Evolutionary conservation across 345 rosid species (phyloP), one percentile per base, ranked within the genome.

Genomic region (Salix caprea): DNA sequence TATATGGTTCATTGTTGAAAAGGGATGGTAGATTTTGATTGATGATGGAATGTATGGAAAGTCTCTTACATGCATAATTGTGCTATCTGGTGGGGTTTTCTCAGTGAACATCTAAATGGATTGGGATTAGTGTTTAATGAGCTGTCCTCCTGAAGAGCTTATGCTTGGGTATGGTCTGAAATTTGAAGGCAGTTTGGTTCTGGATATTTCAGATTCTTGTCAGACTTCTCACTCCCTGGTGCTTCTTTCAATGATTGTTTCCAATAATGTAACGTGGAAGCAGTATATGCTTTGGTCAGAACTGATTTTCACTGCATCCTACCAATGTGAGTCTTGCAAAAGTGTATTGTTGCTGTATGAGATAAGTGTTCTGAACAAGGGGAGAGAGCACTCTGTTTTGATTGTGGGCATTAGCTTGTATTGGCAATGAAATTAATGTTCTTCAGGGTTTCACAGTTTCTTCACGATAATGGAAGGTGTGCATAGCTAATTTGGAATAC

Each of bases 381-480:
- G 65, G 66, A 66, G 72, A 15, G 34, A 62, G 48, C 66, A 21
- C 65, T 67, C n/a, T 50, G 50, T 75, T 72, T 54, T 80, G 75
- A 52, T 76, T 61, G 65, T 81, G 50, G 77, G 66, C 66, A 44
- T 75, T 80, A 72, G 79, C 78, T 36, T 69, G 50, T 67, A 64
- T 54, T 73, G 72, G 26, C 54, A 74, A 67, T 74, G 82, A 74
- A 52, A 71, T 21, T 71, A 52, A 68, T 66, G 69, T 65, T n/a
- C 71, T 58, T 82, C 80, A 62, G 70, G 86, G 64, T 52, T 36
- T 62, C 71, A 36, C 69, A 30, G 69, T 58, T 82, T 44, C 74
- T 64, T 77, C 81, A 67, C 79, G 66, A 28, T 71, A 65, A 69
- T 32, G 77, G 78, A 58, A 72, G 66, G 50, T 36, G 34, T 80